Evolutionary conservation across 768 basidiomycete genomes (phyloP).

Genomic region (Phylloporus rhodoxanthus): DNA sequence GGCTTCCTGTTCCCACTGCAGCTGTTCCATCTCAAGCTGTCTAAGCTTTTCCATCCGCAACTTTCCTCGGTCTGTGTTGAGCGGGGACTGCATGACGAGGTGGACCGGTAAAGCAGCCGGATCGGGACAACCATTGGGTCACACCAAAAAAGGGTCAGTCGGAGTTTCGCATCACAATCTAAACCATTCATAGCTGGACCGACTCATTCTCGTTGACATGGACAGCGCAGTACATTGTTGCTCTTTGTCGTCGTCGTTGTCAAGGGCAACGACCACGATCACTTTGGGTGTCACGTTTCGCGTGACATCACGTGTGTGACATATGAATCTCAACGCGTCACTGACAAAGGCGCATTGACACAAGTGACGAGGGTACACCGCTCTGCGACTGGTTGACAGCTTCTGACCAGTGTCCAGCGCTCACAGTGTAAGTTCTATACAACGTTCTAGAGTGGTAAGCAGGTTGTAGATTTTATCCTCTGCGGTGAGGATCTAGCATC

Average conservation of each 20-base stretch:
- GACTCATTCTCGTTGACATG: too few species aligned
- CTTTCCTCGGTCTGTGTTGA: constrained; percentile 39
- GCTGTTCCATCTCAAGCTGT: constrained; percentile 49
- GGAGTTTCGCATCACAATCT: constrained; percentile 12
- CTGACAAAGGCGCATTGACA: too few species aligned
- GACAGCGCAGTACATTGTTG: too few species aligned
- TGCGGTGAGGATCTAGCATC: too few species aligned
- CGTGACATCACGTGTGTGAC: too few species aligned
- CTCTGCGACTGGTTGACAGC: too few species aligned
- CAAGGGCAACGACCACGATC: constrained; percentile 1
- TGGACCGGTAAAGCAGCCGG: constrained; percentile 6
- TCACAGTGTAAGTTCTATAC: too few species aligned
- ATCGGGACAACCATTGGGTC: background rate
- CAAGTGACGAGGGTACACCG: too few species aligned
- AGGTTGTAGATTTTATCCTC: too few species aligned
- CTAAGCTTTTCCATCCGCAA: constrained; percentile 42
- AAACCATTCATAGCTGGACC: constrained; percentile 1
- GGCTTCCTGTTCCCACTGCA: constrained; percentile 49
- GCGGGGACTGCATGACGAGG: constrained; percentile 13
- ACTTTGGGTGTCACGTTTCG: constrained; percentile 14
- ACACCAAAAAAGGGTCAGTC: background rate
- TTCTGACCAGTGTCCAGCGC: too few species aligned
- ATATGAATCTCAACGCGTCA: too few species aligned
- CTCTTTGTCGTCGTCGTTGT: constrained; percentile 3
- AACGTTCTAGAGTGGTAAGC: too few species aligned